phyloP scores from a whole-genome alignment of 805 yeast genomes.

The Suhomyces sp. region DNA sequence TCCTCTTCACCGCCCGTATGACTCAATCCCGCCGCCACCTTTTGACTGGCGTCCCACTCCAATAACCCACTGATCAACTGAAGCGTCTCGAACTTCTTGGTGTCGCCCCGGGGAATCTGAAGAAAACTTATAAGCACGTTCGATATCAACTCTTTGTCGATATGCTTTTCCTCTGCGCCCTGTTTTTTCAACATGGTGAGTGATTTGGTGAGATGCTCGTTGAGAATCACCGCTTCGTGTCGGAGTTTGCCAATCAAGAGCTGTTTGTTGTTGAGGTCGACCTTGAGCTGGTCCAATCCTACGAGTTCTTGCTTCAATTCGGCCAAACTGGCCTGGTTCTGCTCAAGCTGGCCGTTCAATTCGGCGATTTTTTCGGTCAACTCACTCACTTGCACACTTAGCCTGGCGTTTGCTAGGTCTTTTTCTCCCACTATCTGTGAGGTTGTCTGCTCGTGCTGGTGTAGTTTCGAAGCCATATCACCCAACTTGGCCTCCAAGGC shows the following conservation, averaged over 20 bases:
- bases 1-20: slow-evolving; percentile 17
- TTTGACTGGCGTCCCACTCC: slow-evolving; percentile 84
- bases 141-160: slow-evolving; percentile 85
- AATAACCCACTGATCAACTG: slow-evolving; percentile 77
- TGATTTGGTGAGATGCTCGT: slow-evolving; percentile 95
- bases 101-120: slow-evolving; percentile 85
- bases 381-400: slow-evolving; percentile 22
- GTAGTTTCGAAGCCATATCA: neutral
- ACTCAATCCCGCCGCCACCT: slow-evolving; percentile 69
- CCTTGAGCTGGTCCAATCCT: slow-evolving; percentile 48
- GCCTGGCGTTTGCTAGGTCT: slow-evolving; percentile 20
- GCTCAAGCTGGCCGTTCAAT: slow-evolving; percentile 12
- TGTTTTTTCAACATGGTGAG: slow-evolving; percentile 77
- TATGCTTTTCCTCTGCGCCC: slow-evolving; percentile 62
- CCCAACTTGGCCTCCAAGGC: neutral
- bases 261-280: slow-evolving; percentile 59
- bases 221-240: slow-evolving; percentile 89
- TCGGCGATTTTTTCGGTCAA: slow-evolving; percentile 11
- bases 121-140: slow-evolving; percentile 83
- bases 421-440: neutral
- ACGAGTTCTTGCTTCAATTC: slow-evolving; percentile 16
- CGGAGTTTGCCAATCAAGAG: slow-evolving; percentile 84
- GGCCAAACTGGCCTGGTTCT: slow-evolving; percentile 9
- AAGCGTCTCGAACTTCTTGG: slow-evolving; percentile 90
- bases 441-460: neutral